These are phyloP conservation scores for Entamoeba nuttalli DNA, from an alignment of 208 protist genomes.

Conservation along the genomic window DNA sequence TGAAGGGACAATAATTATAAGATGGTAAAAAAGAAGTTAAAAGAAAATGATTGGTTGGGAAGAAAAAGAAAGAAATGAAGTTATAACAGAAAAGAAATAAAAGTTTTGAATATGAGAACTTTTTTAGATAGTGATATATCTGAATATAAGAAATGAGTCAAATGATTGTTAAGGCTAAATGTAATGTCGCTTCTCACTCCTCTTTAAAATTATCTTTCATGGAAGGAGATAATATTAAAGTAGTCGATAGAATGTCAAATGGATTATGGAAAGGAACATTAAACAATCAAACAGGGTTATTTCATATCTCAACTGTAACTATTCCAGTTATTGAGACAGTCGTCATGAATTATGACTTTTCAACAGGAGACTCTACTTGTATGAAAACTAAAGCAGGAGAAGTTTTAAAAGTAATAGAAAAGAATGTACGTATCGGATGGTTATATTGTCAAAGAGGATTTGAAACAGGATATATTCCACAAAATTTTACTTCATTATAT, in stretches of 20 bases:
- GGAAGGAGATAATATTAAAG: not conserved
- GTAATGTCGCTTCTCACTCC: not conserved
- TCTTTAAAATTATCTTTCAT: not conserved
- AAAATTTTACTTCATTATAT: not conserved
- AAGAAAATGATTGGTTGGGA: too few relatives aligned
- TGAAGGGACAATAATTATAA: too few relatives aligned
- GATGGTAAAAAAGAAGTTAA: too few relatives aligned
- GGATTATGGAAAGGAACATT: not conserved
- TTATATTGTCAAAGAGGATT: not conserved
- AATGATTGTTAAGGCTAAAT: not conserved
- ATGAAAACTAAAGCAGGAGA: not conserved
- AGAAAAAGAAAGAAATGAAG: too few relatives aligned
- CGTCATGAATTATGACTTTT: not conserved
- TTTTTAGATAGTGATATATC: too few relatives aligned
- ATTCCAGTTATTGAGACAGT: not conserved
- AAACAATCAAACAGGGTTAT: not conserved
- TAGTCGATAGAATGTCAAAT: not conserved
- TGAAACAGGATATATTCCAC: not conserved
- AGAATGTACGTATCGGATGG: not conserved
- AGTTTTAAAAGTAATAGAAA: not conserved
- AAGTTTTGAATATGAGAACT: too few relatives aligned
- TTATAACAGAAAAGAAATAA: too few relatives aligned
- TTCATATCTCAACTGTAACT: not conserved
- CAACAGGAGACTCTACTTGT: not conserved
- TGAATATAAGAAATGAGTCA: not conserved